Evolutionary conservation across 495 filamentous ascomycete species (phyloP).

Genomic region (Cercophora scortea): DNA sequence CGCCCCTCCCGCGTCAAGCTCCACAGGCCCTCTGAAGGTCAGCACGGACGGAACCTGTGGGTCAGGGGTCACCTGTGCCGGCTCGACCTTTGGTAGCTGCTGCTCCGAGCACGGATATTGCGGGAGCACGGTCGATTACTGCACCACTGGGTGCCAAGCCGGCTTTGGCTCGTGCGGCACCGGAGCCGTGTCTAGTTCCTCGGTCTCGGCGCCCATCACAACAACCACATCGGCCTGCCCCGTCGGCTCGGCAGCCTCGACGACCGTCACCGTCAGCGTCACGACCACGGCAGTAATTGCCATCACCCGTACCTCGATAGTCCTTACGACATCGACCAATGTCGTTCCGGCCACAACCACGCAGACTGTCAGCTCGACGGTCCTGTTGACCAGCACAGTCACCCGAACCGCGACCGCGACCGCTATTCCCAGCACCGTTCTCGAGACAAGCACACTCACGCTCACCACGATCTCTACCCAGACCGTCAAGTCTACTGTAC

Average conservation of each 20-base stretch:
- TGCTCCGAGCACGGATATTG: conserved; percentile 36
- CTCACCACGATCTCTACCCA: conserved; percentile 1
- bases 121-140: conserved; percentile 32
- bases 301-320: conserved; percentile 10
- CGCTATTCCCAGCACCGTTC: conserved; percentile 5
- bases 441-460: conserved; percentile 6
- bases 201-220: not conserved
- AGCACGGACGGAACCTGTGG: conserved; percentile 33
- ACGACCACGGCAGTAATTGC: conserved; percentile 2
- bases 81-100: conserved; percentile 32
- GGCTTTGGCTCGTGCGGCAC: conserved; percentile 25
- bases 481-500: conserved; percentile 1
- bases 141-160: conserved; percentile 27
- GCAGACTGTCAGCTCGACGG: conserved; percentile 8
- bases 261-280: conserved; percentile 13
- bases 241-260: conserved; percentile 1
- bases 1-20: not conserved
- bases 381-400: conserved; percentile 6
- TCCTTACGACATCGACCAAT: conserved; percentile 7
- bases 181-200: not conserved
- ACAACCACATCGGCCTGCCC: not conserved
- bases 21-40: conserved; percentile 1
- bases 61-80: conserved; percentile 29
- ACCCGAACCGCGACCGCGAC: conserved; percentile 2
- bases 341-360: conserved; percentile 1